phyloP scores from a whole-genome alignment of 164 flowering plant species.

The Litsea cubeba region DNA sequence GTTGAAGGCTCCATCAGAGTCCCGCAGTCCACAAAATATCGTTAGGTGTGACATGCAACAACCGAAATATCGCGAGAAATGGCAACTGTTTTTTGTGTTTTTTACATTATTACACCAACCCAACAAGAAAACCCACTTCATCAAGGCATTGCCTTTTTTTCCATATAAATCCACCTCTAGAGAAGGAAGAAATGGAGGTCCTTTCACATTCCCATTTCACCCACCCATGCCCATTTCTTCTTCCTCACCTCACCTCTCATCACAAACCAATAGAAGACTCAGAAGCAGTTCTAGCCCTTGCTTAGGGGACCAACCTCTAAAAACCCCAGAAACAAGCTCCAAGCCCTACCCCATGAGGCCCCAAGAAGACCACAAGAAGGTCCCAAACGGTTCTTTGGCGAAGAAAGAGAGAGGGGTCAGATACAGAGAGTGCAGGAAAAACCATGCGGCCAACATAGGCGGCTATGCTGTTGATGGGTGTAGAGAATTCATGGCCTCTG shows the following conservation, averaged over 20 bases:
- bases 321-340: background rate
- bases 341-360: constrained; percentile 21
- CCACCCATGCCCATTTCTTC: constrained; percentile 12
- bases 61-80: constrained; percentile 6
- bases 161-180: constrained; percentile 12
- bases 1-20: background rate
- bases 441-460: constrained; percentile 35
- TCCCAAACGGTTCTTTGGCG: constrained; percentile 17
- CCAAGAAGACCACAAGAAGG: constrained; percentile 17
- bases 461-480: constrained; percentile 37
- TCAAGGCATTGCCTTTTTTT: background rate
- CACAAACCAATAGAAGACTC: constrained; percentile 10
- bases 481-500: constrained; percentile 34
- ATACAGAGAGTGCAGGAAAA: constrained; percentile 36
- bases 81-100: background rate
- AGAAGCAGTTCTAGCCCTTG: background rate
- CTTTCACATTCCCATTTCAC: background rate
- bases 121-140: constrained; percentile 8
- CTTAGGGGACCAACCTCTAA: constrained; percentile 1
- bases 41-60: background rate
- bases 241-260: constrained; percentile 13
- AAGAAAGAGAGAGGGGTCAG: constrained; percentile 18
- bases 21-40: background rate
- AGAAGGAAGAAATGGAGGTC: background rate
- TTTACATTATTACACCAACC: constrained; percentile 3